A percentile compares a stretch with the other conserved stretches of the same genome.
These are phyloP conservation scores for Aegilops speltoides DNA, from an alignment of 176 grass and related monocot genomes.

Conservation along the genomic window DNA sequence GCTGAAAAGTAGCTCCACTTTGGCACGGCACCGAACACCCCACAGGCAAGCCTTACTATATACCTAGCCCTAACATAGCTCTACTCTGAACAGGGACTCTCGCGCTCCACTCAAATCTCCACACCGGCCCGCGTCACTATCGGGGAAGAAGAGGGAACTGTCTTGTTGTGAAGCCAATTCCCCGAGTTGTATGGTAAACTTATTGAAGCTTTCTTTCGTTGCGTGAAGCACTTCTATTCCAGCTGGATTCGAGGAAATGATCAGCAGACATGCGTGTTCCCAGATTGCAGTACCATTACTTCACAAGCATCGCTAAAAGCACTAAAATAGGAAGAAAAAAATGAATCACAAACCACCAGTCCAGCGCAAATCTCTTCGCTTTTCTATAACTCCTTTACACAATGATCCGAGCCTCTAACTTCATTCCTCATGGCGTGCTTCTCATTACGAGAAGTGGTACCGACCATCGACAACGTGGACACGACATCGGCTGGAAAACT, in stretches of 20 bases:
- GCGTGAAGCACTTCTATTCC: too few relatives aligned
- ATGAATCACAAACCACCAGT: background rate
- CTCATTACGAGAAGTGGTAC: too few relatives aligned
- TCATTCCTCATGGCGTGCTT: background rate
- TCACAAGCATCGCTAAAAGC: background rate
- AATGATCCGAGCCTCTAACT: background rate
- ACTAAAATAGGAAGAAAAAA: background rate
- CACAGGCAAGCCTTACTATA: background rate
- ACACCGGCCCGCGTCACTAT: background rate
- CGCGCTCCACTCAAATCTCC: background rate
- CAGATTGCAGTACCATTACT: too few relatives aligned
- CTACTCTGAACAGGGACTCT: background rate
- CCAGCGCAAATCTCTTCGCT: background rate
- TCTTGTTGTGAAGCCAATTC: too few relatives aligned
- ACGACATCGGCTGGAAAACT: too few relatives aligned
- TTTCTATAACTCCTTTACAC: background rate
- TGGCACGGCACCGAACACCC: too few relatives aligned
- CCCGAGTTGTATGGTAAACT: too few relatives aligned
- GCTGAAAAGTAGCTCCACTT: background rate
- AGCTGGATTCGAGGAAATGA: background rate
- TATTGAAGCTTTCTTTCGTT: too few relatives aligned
- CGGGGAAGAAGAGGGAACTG: too few relatives aligned
- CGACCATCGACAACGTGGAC: too few relatives aligned
- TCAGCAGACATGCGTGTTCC: background rate
- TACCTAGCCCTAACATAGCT: background rate